phyloP scores from a whole-genome alignment of 1,284 basidiomycete species.

The Malassezia caprae region DNA sequence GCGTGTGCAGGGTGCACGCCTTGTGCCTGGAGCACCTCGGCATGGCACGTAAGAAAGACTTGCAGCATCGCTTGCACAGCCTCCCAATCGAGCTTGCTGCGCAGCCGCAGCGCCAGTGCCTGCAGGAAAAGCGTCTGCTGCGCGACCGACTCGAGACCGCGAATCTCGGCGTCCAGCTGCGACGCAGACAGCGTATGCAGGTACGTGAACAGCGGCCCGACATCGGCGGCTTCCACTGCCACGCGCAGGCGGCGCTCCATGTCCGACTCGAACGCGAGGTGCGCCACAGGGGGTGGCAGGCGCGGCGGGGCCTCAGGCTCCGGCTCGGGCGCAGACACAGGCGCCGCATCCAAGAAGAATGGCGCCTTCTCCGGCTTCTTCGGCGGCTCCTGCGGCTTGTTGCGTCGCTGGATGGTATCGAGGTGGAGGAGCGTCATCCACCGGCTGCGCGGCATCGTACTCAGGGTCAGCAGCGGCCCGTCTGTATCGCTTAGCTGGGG shows the following conservation, averaged over 20 bases:
- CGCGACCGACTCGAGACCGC: constrained; percentile 60
- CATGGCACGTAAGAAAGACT: constrained; percentile 74
- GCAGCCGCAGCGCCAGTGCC: constrained; percentile 64
- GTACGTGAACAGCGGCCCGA: constrained; percentile 63
- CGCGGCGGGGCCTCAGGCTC: background rate
- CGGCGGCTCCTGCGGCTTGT: constrained; percentile 89
- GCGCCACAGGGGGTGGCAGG: background rate
- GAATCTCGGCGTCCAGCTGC: constrained; percentile 79
- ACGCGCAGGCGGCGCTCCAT: constrained; percentile 26
- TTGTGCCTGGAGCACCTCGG: constrained; percentile 63
- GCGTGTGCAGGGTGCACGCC: constrained; percentile 17
- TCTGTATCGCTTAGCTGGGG: constrained; percentile 50
- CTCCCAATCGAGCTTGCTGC: constrained; percentile 80
- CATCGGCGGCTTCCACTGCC: constrained; percentile 23
- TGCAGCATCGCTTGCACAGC: constrained; percentile 80
- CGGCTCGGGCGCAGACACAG: background rate
- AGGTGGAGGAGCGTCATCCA: constrained; percentile 96
- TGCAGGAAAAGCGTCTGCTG: constrained; percentile 63
- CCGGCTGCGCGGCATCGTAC: constrained; percentile 76
- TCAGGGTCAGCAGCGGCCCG: constrained; percentile 61
- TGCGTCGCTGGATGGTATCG: constrained; percentile 79
- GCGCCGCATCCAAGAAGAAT: constrained; percentile 63
- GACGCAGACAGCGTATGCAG: constrained; percentile 80
- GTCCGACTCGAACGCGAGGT: constrained; percentile 25
- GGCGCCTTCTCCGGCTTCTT: constrained; percentile 90